These are phyloP conservation scores for Cyberlindnera bimundalis DNA, from an alignment of 805 yeast genomes.

Conservation along the genomic window DNA sequence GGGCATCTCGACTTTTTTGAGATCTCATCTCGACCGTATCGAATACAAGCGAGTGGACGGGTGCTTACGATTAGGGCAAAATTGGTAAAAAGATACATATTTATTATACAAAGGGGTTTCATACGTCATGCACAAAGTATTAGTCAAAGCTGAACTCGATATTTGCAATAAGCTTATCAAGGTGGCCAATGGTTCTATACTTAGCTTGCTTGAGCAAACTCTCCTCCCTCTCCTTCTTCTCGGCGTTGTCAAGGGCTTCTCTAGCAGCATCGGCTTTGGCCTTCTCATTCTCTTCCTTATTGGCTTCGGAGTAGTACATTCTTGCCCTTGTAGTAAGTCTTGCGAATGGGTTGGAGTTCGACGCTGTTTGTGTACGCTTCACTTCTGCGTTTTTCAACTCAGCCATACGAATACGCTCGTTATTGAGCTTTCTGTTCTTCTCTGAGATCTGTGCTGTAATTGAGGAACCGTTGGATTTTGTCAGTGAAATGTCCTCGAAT, in stretches of 20 bases:
- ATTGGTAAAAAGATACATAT: no score
- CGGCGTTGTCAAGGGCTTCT: conserved; percentile 38
- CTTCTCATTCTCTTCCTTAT: conserved; percentile 54
- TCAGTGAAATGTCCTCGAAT: conserved; percentile 33
- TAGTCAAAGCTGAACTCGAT: conserved; percentile 37
- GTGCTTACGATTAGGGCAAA: no score
- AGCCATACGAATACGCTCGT: conserved; percentile 72
- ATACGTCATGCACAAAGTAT: conserved; percentile 12
- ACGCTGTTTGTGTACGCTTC: conserved; percentile 41
- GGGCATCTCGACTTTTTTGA: no score
- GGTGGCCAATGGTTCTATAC: conserved; percentile 54
- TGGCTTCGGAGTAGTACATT: conserved; percentile 62
- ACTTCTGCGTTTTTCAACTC: conserved; percentile 62
- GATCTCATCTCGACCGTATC: no score
- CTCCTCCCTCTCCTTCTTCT: conserved; percentile 44
- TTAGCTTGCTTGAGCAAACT: conserved; percentile 45
- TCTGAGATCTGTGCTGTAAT: conserved; percentile 30
- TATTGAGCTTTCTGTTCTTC: conserved; percentile 80
- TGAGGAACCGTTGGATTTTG: conserved; percentile 33
- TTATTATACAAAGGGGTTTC: conserved; percentile 1
- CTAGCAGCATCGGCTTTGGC: conserved; percentile 52
- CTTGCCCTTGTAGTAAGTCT: conserved; percentile 86
- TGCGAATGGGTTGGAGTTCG: conserved; percentile 77
- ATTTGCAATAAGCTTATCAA: conserved; percentile 47
- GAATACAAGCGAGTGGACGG: no score